phyloP scores from a whole-genome alignment of 2,329 filamentous ascomycete genomes.

The Coleophoma cylindrospora region DNA sequence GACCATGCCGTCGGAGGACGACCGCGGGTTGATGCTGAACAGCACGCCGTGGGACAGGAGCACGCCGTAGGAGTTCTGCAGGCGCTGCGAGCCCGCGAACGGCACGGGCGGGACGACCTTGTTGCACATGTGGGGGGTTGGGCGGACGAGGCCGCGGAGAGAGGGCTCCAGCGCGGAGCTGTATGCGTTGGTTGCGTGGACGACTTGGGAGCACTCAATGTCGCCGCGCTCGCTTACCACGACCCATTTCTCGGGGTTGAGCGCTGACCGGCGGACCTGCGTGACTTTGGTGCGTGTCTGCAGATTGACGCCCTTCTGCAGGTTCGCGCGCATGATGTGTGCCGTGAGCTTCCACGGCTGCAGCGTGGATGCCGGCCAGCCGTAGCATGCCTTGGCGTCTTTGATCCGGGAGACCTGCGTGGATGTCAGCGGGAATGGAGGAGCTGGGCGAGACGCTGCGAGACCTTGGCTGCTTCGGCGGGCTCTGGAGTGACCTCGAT shows the following conservation, averaged over 20 bases:
- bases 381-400: slow-evolving; percentile 1
- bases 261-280: slow-evolving; percentile 5
- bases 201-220: slow-evolving; percentile 44
- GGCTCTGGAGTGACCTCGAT: slow-evolving; percentile 12
- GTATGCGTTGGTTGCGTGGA: slow-evolving; percentile 64
- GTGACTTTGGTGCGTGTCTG: slow-evolving; percentile 43
- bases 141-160: slow-evolving; percentile 10
- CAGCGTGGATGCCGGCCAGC: slow-evolving; percentile 15
- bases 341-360: slow-evolving; percentile 56
- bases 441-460: neutral
- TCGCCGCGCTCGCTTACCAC: slow-evolving; percentile 47
- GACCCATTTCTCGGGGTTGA: slow-evolving; percentile 31
- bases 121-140: slow-evolving; percentile 17
- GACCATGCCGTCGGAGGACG: slow-evolving; percentile 23
- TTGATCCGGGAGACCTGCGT: slow-evolving; percentile 1
- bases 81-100: slow-evolving; percentile 4
- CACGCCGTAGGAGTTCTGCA: slow-evolving; percentile 27
- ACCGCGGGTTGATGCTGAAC: slow-evolving; percentile 28
- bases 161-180: slow-evolving; percentile 26
- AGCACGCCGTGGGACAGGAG: slow-evolving; percentile 23
- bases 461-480: slow-evolving; percentile 7
- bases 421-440: neutral
- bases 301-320: slow-evolving; percentile 38
- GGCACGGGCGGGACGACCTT: slow-evolving; percentile 4
- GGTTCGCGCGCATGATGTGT: slow-evolving; percentile 42